These are phyloP conservation scores for Curvularia spicifera DNA, from an alignment of 2,329 filamentous ascomycete species.

Conservation along the genomic window DNA sequence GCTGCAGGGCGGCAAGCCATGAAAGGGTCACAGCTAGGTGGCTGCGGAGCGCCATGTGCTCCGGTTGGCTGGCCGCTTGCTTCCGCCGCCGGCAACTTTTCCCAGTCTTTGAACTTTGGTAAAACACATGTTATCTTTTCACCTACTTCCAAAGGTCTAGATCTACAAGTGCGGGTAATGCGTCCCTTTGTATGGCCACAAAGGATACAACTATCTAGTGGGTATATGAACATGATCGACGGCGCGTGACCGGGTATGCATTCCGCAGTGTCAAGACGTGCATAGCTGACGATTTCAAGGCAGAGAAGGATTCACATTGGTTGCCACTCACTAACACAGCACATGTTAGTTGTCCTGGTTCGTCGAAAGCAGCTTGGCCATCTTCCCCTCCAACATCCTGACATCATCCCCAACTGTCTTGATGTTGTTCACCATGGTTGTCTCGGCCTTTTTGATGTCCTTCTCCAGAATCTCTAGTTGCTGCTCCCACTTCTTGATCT, in stretches of 20 bases:
- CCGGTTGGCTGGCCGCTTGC: conserved; percentile 23
- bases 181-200: conserved; percentile 2
- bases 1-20: conserved; percentile 3
- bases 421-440: conserved; percentile 77
- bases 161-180: conserved; percentile 2
- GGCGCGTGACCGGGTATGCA: conserved; percentile 4
- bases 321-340: not conserved
- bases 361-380: conserved; percentile 56
- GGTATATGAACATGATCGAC: conserved; percentile 17
- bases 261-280: not conserved
- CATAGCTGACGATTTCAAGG: conserved; percentile 7
- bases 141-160: not conserved
- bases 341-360: conserved; percentile 13
- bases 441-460: conserved; percentile 73
- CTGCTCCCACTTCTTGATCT: conserved; percentile 85
- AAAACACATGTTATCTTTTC: conserved; percentile 1
- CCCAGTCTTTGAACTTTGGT: conserved; percentile 2
- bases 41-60: conserved; percentile 22
- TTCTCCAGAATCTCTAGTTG: conserved; percentile 80
- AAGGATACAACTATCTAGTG: conserved; percentile 14
- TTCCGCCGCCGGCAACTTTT: conserved; percentile 7
- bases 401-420: conserved; percentile 89
- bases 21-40: not conserved
- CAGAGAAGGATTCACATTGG: not conserved
- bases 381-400: conserved; percentile 79